These are phyloP conservation scores for Fusarium mundagurra DNA, from an alignment of 2,329 filamentous ascomycete genomes.

Conservation along the genomic window DNA sequence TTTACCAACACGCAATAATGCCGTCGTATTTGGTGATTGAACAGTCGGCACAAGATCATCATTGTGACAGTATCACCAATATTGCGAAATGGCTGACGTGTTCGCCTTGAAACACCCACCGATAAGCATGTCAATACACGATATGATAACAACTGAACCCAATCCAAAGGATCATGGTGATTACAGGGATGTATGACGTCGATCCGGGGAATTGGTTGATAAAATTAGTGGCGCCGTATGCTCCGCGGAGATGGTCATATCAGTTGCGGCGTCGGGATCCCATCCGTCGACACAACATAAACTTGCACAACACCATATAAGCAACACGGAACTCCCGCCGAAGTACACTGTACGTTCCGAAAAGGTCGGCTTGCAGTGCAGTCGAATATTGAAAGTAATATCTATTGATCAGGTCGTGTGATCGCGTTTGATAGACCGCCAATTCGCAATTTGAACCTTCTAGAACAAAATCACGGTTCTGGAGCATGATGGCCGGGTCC, in stretches of 20 bases:
- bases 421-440: conserved; percentile 18
- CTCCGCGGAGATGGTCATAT: conserved; percentile 35
- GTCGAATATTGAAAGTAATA: not conserved
- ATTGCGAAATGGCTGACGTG: conserved; percentile 15
- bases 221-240: conserved; percentile 14
- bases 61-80: not conserved
- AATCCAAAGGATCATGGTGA: conserved; percentile 3
- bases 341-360: not conserved
- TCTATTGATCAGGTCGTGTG: not conserved
- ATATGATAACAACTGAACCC: not conserved
- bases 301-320: conserved; percentile 4
- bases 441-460: conserved; percentile 26
- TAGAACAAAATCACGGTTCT: conserved; percentile 31
- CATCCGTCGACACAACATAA: conserved; percentile 20
- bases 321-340: conserved; percentile 4
- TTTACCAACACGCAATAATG: not conserved
- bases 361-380: not conserved
- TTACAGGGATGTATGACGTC: conserved; percentile 33
- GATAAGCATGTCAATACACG: conserved; percentile 7
- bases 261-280: conserved; percentile 22
- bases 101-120: not conserved
- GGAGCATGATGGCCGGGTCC: not conserved
- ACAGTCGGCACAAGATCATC: not conserved
- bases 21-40: not conserved
- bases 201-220: conserved; percentile 24